phyloP scores from a whole-genome alignment of 2,329 filamentous ascomycete species.

The Penicillium digitatum region DNA sequence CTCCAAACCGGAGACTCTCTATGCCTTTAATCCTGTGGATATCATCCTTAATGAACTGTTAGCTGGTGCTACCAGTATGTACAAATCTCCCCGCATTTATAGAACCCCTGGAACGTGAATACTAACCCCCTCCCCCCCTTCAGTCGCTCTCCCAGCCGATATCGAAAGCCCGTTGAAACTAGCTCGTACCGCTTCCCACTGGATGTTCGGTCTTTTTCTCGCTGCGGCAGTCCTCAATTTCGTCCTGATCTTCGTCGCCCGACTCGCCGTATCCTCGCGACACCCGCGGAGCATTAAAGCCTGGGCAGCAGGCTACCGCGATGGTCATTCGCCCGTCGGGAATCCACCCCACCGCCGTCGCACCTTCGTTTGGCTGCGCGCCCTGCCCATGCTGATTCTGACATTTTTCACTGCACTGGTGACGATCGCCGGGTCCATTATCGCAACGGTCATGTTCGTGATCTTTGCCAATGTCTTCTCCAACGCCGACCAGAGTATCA shows the following conservation, averaged over 20 bases:
- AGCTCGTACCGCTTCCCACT: constrained; percentile 68
- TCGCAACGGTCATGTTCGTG: constrained; percentile 79
- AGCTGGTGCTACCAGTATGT: constrained; percentile 68
- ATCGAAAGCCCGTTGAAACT: constrained; percentile 70
- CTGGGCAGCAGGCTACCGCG: constrained; percentile 21
- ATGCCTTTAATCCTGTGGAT: constrained; percentile 87
- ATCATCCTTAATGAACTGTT: constrained; percentile 78
- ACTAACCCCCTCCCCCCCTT: neutral
- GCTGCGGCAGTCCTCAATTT: constrained; percentile 66
- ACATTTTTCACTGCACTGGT: constrained; percentile 64
- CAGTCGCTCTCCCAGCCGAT: constrained; percentile 70
- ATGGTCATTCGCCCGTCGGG: neutral
- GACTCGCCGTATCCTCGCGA: constrained; percentile 47
- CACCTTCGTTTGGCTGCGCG: constrained; percentile 45
- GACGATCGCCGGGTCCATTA: constrained; percentile 64
- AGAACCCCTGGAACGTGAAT: neutral
- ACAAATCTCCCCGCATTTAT: neutral
- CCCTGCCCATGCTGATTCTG: constrained; percentile 64
- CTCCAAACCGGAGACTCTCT: constrained; percentile 65
- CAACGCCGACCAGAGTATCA: constrained; percentile 63
- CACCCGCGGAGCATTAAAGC: constrained; percentile 33
- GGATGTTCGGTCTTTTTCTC: constrained; percentile 90
- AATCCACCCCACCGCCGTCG: constrained; percentile 36
- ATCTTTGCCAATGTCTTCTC: constrained; percentile 76
- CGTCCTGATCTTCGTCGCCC: constrained; percentile 64